Conservation (phyloP, 805 yeast species). For the Nakazawaea ernobii region DNA sequence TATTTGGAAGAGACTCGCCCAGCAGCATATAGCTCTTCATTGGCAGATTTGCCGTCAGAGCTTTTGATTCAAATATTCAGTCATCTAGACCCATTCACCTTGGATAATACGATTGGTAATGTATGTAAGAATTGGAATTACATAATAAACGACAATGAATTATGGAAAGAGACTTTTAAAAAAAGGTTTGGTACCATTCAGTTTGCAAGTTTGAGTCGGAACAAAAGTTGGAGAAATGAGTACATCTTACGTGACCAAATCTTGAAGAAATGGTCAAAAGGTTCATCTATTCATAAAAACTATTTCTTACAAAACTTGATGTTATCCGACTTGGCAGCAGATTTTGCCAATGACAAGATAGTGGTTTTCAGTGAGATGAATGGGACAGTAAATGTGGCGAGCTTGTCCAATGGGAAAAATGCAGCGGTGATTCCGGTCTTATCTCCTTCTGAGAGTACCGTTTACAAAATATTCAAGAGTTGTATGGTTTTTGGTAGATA, state of each 20-base stretch:
- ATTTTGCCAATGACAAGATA: constrained; percentile 20
- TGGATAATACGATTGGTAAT: constrained; percentile 28
- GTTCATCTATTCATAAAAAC: constrained; percentile 19
- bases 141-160: constrained; percentile 36
- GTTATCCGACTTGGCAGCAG: constrained; percentile 22
- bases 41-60: constrained; percentile 38
- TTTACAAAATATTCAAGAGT: constrained; percentile 22
- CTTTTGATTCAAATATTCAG: constrained; percentile 38
- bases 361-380: constrained; percentile 19
- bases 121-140: constrained; percentile 46
- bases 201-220: constrained; percentile 41
- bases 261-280: constrained; percentile 34
- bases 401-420: constrained; percentile 19
- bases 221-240: constrained; percentile 41
- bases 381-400: constrained; percentile 20
- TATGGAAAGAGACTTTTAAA: constrained; percentile 43
- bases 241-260: constrained; percentile 32
- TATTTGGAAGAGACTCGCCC: neutral
- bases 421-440: constrained; percentile 14
- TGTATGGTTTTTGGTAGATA: constrained; percentile 25
- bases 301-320: constrained; percentile 15
- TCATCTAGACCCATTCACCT: constrained; percentile 38
- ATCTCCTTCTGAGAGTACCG: constrained; percentile 25
- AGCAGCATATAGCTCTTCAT: neutral
- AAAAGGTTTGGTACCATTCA: constrained; percentile 30